These are phyloP conservation scores for Ceratobasidium sp. DNA, from an alignment of 1,284 basidiomycete genomes.

Conservation along the genomic window DNA sequence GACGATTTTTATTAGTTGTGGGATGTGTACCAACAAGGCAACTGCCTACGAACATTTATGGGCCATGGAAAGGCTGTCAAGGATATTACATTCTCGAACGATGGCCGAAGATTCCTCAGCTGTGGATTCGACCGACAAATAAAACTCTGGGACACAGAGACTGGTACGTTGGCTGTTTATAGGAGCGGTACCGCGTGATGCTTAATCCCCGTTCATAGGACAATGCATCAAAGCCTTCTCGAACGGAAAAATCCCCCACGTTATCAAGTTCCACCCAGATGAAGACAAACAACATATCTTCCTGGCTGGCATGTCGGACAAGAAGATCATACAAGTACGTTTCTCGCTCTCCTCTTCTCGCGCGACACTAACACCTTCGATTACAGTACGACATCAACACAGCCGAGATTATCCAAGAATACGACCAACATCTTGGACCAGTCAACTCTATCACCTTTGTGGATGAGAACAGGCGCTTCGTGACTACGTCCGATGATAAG, in stretches of 20 bases:
- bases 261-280: conserved; percentile 95
- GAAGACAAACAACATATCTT: conserved; percentile 96
- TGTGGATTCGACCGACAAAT: conserved; percentile 96
- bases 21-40: conserved; percentile 97
- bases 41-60: conserved; percentile 96
- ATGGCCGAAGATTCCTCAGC: conserved; percentile 89
- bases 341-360: background rate
- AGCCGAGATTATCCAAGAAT: conserved; percentile 96
- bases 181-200: background rate
- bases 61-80: conserved; percentile 97
- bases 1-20: conserved; percentile 72
- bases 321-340: conserved; percentile 95
- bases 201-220: conserved; percentile 54
- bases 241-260: conserved; percentile 96
- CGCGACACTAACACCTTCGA: background rate
- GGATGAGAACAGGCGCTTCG: conserved; percentile 94
- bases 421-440: conserved; percentile 97
- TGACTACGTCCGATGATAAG: conserved; percentile 99
- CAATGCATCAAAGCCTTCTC: conserved; percentile 95
- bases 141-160: conserved; percentile 99
- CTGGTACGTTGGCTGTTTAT: conserved; percentile 60
- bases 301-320: conserved; percentile 98
- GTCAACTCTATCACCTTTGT: conserved; percentile 99
- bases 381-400: conserved; percentile 91
- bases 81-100: conserved; percentile 94